phyloP scores from a whole-genome alignment of 2,329 filamentous ascomycete species.

The Pyricularia sp. region DNA sequence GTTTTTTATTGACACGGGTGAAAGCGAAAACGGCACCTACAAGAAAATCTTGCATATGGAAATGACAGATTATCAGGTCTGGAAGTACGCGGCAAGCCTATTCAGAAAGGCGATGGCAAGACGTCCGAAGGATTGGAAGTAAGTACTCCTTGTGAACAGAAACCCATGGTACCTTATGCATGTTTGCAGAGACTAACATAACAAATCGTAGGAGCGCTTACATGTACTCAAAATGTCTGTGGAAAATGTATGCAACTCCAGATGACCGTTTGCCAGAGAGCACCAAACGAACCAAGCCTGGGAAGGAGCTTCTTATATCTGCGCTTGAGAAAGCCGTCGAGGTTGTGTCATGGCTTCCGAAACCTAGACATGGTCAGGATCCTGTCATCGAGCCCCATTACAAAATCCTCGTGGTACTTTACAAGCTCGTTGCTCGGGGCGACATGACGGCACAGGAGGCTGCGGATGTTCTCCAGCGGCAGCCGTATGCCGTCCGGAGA shows the following conservation, averaged over 20 bases:
- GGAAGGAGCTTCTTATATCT: slow-evolving; percentile 31
- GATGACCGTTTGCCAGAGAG: slow-evolving; percentile 31
- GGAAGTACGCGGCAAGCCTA: slow-evolving; percentile 49
- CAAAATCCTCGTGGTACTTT: slow-evolving; percentile 72
- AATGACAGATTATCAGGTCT: slow-evolving; percentile 51
- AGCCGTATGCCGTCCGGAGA: slow-evolving; percentile 42
- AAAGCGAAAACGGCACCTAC: slow-evolving; percentile 32
- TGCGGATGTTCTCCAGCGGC: slow-evolving; percentile 42
- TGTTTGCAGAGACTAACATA: slow-evolving; percentile 12
- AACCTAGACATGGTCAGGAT: slow-evolving; percentile 52
- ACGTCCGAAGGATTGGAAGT: slow-evolving; percentile 49
- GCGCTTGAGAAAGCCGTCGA: slow-evolving; percentile 42
- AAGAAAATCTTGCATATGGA: slow-evolving; percentile 42
- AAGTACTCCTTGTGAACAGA: slow-evolving; percentile 15
- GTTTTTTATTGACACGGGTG: slow-evolving; percentile 40
- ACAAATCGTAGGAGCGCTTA: slow-evolving; percentile 42
- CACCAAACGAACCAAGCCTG: slow-evolving; percentile 28
- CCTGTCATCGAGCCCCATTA: slow-evolving; percentile 87
- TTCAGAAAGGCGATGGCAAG: slow-evolving; percentile 47
- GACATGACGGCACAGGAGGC: slow-evolving; percentile 39
- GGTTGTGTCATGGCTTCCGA: slow-evolving; percentile 40
- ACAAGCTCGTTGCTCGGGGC: slow-evolving; percentile 63
- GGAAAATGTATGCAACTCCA: slow-evolving; percentile 52
- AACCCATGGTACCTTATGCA: neutral
- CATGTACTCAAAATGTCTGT: slow-evolving; percentile 53